Percentiles rank a stretch among this genome's conserved stretches.
Evolutionary conservation across 2,329 filamentous ascomycete species (phyloP).

Genomic region (Trichophyton rubrum): DNA sequence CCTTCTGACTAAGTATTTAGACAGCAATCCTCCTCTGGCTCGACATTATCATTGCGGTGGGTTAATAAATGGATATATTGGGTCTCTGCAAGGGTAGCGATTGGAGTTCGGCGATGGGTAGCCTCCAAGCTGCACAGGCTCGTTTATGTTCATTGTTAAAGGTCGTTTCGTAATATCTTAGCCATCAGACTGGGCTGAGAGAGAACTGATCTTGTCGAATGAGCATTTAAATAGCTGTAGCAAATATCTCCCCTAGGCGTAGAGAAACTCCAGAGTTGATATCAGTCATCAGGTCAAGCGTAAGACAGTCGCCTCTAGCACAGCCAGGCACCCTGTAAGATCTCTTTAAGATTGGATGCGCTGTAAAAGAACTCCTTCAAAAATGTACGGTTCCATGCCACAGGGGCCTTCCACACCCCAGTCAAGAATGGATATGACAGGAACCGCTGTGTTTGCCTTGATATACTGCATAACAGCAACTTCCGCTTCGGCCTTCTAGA

Average conservation of each 20-base stretch:
- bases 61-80: conserved; percentile 30
- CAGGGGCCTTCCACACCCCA: conserved; percentile 15
- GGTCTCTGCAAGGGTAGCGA: conserved; percentile 25
- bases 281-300: conserved; percentile 26
- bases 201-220: conserved; percentile 31
- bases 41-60: conserved; percentile 29
- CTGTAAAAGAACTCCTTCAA: conserved; percentile 24
- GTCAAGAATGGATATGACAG: conserved; percentile 12
- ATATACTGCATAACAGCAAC: conserved; percentile 14
- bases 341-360: conserved; percentile 14
- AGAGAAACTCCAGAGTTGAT: conserved; percentile 24
- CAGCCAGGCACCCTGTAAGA: conserved; percentile 19
- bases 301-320: conserved; percentile 16
- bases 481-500: conserved; percentile 15
- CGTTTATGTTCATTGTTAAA: conserved; percentile 34
- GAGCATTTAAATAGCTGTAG: conserved; percentile 27
- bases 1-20: conserved; percentile 13
- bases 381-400: conserved; percentile 25
- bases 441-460: conserved; percentile 12
- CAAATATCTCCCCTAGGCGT: conserved; percentile 30
- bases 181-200: conserved; percentile 18
- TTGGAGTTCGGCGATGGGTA: conserved; percentile 14
- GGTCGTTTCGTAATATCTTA: conserved; percentile 25
- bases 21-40: conserved; percentile 16
- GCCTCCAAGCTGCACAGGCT: conserved; percentile 21